Evolutionary conservation across 352 stramenopile species (phyloP), one percentile per base, ranked within the genome.

Genomic region (Globisporangium acanthophoron): DNA sequence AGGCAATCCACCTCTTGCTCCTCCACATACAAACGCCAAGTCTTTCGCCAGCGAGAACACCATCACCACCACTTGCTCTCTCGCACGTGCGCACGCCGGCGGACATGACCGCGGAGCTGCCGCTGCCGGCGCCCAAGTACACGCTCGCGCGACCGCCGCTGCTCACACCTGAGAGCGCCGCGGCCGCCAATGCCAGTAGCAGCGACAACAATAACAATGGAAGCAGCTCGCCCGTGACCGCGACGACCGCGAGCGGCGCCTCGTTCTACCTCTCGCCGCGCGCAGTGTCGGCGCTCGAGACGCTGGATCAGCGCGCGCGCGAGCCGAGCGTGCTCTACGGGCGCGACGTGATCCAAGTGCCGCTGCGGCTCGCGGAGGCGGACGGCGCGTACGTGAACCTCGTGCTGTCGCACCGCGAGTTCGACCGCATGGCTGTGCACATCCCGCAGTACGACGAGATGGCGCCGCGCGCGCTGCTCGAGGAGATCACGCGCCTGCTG

Each of bases 301-400:
- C 63, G 1, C 59, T 75, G 12, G 69, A 74, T 24, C 46, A 57
- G 16, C 55, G 53, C 4, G 45, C 27, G 16, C 50, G 52, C 18
- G 60, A 69, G n/a, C 58, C 59, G 35, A 71, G 68, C 66, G 69
- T 90, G 48, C 64, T 88, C 20, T 92, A 76, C 62, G 78, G 81
- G 5, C 77, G 68, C 49, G 83, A 90, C 61, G 73, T 90, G 56
- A 87, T 90, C 56, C 81, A 92, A 61, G 79, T 92, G 63, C 81
- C 81, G 44, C 69, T 92, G 35, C 78, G 80, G 56, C 61, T 75
- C 40, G 59, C 62, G 1, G 61, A 62, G 1, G 53, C 65, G 39
- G 62, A 56, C 27, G 58, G 76, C 65, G 73, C 84, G 52, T 83
- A 83, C 63, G 73, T 90, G 55, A 90, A 79, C 48, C 56, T 92